Conservation (phyloP, 805 yeast species). For the Nakazawaea populi region DNA sequence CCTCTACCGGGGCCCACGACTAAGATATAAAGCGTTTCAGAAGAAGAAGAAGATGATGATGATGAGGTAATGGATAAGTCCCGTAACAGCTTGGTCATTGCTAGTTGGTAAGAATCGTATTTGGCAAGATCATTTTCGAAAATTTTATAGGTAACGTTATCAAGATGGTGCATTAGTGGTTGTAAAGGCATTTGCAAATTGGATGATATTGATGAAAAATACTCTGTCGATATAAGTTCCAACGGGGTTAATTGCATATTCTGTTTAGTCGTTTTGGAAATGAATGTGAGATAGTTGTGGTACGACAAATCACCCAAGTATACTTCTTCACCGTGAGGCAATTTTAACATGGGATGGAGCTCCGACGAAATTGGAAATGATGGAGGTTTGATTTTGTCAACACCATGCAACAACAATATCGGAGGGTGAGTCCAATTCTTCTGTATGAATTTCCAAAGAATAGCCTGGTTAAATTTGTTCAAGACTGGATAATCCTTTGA, state of each 20-base stretch:
- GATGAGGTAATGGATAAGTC: not conserved
- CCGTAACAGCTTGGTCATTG: conserved; percentile 51
- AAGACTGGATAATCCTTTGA: conserved; percentile 61
- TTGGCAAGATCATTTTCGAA: conserved; percentile 71
- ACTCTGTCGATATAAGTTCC: conserved; percentile 19
- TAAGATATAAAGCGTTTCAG: conserved; percentile 32
- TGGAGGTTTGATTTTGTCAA: conserved; percentile 28
- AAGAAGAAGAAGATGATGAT: not conserved
- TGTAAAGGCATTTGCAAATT: conserved; percentile 52
- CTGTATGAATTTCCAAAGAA: conserved; percentile 38
- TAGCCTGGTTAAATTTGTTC: conserved; percentile 47
- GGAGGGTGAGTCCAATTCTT: conserved; percentile 34
- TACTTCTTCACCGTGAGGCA: conserved; percentile 9
- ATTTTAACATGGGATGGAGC: not conserved
- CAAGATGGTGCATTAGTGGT: conserved; percentile 58
- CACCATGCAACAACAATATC: conserved; percentile 47
- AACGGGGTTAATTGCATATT: conserved; percentile 22
- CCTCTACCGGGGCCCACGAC: conserved; percentile 91
- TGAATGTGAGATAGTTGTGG: conserved; percentile 23
- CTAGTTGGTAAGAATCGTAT: conserved; percentile 61
- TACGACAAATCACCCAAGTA: conserved; percentile 22
- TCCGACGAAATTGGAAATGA: not conserved
- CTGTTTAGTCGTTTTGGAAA: conserved; percentile 14
- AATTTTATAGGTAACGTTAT: conserved; percentile 52
- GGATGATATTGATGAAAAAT: conserved; percentile 11